Conservation (phyloP, 2,329 filamentous ascomycete species). For the Stagonosporopsis cucurbitacearum region DNA sequence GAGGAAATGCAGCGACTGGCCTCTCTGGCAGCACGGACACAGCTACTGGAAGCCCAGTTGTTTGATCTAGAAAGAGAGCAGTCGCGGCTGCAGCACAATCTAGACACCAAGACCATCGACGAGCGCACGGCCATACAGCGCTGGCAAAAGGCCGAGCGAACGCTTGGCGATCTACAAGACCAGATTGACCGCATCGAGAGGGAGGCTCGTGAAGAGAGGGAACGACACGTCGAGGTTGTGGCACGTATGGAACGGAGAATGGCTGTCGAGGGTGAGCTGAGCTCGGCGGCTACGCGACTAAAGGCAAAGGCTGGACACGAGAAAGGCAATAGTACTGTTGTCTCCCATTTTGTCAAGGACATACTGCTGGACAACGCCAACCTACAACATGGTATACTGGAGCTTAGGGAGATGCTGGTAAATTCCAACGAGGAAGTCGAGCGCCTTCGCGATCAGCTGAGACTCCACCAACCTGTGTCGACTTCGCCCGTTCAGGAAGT, state of each 20-base stretch:
- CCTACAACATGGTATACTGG: slow-evolving; percentile 87
- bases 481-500: slow-evolving; percentile 35
- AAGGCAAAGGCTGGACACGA: slow-evolving; percentile 71
- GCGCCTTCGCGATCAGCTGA: slow-evolving; percentile 78
- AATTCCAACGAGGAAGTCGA: slow-evolving; percentile 96
- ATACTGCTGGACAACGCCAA: slow-evolving; percentile 95
- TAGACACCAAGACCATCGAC: slow-evolving; percentile 73
- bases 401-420: slow-evolving; percentile 87
- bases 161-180: slow-evolving; percentile 78
- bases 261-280: slow-evolving; percentile 80
- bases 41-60: slow-evolving; percentile 81
- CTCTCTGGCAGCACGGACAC: slow-evolving; percentile 73
- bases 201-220: slow-evolving; percentile 79
- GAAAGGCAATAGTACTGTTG: slow-evolving; percentile 70
- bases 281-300: slow-evolving; percentile 77
- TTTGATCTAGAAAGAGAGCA: slow-evolving; percentile 83
- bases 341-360: slow-evolving; percentile 96
- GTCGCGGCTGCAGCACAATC: slow-evolving; percentile 69
- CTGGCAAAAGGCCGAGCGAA: slow-evolving; percentile 85
- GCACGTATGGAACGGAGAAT: slow-evolving; percentile 83
- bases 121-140: slow-evolving; percentile 79
- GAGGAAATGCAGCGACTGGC: slow-evolving; percentile 78
- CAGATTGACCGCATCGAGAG: slow-evolving; percentile 88
- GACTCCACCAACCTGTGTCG: slow-evolving; percentile 74
- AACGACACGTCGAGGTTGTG: slow-evolving; percentile 81